A percentile compares a stretch with the other conserved stretches of the same genome.
Conservation (phyloP, 176 grass and related monocot genomes). For the Raddia distichophylla region DNA sequence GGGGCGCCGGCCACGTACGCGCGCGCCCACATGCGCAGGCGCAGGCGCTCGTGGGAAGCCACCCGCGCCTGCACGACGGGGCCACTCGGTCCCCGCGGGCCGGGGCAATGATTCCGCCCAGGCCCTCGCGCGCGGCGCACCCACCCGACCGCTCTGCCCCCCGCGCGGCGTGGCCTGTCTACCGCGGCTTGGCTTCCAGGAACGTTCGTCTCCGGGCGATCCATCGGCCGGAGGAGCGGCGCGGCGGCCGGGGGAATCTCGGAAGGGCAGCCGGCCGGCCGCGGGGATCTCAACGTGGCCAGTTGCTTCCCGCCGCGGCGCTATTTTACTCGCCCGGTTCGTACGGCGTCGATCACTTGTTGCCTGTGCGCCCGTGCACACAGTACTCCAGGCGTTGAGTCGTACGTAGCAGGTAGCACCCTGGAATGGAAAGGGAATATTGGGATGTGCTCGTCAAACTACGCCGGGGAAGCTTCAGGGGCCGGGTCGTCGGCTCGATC, state of each 20-base stretch:
- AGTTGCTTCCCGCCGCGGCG: not conserved
- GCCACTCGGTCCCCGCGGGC: slow-evolving; percentile 13
- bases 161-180: slow-evolving; percentile 9
- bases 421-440: too few species aligned
- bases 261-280: too few species aligned
- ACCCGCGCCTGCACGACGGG: slow-evolving; percentile 15
- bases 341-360: not conserved
- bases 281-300: slow-evolving; percentile 17
- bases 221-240: not conserved
- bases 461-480: slow-evolving; percentile 12
- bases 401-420: too few species aligned
- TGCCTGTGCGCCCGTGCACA: too few species aligned
- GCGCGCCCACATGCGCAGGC: not conserved
- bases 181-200: slow-evolving; percentile 22
- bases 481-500: too few species aligned
- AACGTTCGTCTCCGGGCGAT: slow-evolving; percentile 4
- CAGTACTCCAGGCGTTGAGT: too few species aligned
- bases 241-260: not conserved
- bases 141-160: not conserved
- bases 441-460: too few species aligned
- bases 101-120: not conserved
- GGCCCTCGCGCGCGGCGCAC: not conserved
- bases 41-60: slow-evolving; percentile 25
- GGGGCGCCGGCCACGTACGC: not conserved
- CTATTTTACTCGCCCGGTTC: not conserved